phyloP scores from a whole-genome alignment of 2,329 filamentous ascomycete genomes.

The Calycina marina region DNA sequence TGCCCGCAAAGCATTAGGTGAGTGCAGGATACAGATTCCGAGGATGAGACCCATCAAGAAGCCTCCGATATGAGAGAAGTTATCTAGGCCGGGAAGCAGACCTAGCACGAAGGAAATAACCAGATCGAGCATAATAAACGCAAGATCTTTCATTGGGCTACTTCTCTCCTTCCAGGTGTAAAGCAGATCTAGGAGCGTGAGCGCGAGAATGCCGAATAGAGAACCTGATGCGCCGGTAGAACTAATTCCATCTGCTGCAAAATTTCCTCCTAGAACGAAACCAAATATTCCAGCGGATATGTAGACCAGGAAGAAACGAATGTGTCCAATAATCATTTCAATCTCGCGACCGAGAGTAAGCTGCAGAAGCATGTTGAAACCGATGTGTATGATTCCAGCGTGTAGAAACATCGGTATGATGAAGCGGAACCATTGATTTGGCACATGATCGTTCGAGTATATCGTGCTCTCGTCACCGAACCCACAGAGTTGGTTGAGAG shows the following conservation, averaged over 20 bases:
- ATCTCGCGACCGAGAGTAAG: conserved; percentile 83
- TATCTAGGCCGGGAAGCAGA: conserved; percentile 82
- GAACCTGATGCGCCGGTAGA: conserved; percentile 83
- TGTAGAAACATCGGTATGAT: conserved; percentile 94
- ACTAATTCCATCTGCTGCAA: conserved; percentile 64
- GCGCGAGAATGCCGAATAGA: conserved; percentile 81
- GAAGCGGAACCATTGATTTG: conserved; percentile 95
- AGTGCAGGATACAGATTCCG: conserved; percentile 77
- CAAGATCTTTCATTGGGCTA: conserved; percentile 67
- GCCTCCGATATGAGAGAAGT: conserved; percentile 93
- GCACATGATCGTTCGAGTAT: conserved; percentile 24
- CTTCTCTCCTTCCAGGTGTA: conserved; percentile 80
- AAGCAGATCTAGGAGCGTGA: conserved; percentile 75
- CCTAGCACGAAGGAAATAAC: conserved; percentile 84
- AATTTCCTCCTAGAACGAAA: conserved; percentile 90
- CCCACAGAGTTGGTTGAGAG: conserved; percentile 68
- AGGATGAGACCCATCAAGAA: conserved; percentile 84
- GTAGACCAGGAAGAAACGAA: conserved; percentile 84
- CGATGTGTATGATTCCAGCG: conserved; percentile 85
- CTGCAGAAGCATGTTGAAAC: conserved; percentile 87
- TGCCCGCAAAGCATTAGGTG: conserved; percentile 64
- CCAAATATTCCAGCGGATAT: conserved; percentile 87
- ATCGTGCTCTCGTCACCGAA: conserved; percentile 46
- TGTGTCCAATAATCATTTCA: conserved; percentile 75
- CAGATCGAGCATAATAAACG: conserved; percentile 76